Conservation (phyloP, 345 rosid genomes). For the Euphorbia pulcherrima region DNA sequence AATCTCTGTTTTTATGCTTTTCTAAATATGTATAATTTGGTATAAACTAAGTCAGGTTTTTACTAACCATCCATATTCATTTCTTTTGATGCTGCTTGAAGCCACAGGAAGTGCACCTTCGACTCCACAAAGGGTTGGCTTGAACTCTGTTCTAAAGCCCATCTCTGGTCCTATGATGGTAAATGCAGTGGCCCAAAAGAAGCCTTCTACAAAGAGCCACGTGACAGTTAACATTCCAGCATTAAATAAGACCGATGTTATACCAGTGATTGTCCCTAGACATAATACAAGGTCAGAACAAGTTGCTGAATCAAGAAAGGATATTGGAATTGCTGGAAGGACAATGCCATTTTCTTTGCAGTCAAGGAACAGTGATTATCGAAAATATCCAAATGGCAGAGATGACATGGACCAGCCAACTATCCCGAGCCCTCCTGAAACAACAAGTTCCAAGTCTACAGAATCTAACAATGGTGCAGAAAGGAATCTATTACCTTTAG, state of each 20-base stretch:
- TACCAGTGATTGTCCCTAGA: conserved; percentile 85
- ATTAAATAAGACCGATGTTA: conserved; percentile 58
- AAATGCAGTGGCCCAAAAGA: conserved; percentile 51
- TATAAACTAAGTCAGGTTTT: not conserved
- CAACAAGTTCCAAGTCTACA: conserved; percentile 39
- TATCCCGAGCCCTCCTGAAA: conserved; percentile 40
- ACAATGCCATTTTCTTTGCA: conserved; percentile 98
- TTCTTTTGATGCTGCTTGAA: conserved; percentile 43
- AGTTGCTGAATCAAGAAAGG: conserved; percentile 67
- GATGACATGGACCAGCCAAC: conserved; percentile 57
- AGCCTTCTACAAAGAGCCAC: conserved; percentile 46
- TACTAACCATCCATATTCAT: conserved; percentile 22
- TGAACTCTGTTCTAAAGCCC: conserved; percentile 43
- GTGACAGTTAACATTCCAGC: conserved; percentile 41
- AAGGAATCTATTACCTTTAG: conserved; percentile 38
- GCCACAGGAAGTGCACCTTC: conserved; percentile 73
- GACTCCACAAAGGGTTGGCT: conserved; percentile 73
- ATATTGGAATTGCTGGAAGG: conserved; percentile 68
- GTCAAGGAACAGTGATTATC: conserved; percentile 57
- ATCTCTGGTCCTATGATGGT: conserved; percentile 37
- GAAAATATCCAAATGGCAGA: conserved; percentile 53
- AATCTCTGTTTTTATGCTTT: conserved; percentile 15
- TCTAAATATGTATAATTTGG: conserved; percentile 4
- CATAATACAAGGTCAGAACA: conserved; percentile 55
- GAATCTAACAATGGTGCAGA: conserved; percentile 40